Conservation (phyloP, 306 rosid species). For the Urtica urens region DNA sequence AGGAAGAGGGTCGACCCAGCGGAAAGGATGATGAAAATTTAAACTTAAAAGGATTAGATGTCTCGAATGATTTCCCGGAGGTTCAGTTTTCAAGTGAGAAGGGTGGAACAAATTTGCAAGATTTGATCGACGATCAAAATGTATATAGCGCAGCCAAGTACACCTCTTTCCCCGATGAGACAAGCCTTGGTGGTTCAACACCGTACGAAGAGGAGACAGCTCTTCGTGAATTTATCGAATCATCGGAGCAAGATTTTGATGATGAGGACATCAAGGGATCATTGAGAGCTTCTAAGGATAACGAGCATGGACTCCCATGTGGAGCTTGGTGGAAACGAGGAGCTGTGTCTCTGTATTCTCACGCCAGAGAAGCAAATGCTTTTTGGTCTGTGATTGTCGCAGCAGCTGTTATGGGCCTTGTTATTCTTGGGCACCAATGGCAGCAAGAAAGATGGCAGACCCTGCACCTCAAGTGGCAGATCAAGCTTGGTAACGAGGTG, state of each 20-base stretch:
- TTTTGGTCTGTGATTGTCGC: slow-evolving; percentile 85
- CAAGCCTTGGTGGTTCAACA: slow-evolving; percentile 27
- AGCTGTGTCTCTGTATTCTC: slow-evolving; percentile 74
- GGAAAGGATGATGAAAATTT: slow-evolving; percentile 56
- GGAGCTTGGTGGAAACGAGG: slow-evolving; percentile 98
- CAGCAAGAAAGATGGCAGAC: slow-evolving; percentile 71
- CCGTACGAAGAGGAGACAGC: slow-evolving; percentile 29
- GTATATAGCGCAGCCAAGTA: slow-evolving; percentile 37
- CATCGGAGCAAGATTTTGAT: slow-evolving; percentile 33
- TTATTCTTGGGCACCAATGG: slow-evolving; percentile 85
- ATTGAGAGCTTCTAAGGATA: slow-evolving; percentile 28
- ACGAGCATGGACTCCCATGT: slow-evolving; percentile 39
- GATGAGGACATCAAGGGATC: slow-evolving; percentile 35
- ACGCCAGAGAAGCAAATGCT: slow-evolving; percentile 80
- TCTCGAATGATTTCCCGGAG: slow-evolving; percentile 47
- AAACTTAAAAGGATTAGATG: slow-evolving; percentile 39
- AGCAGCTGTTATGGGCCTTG: slow-evolving; percentile 83
- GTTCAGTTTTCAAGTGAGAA: slow-evolving; percentile 42
- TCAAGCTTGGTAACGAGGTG: slow-evolving; percentile 45
- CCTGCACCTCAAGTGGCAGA: slow-evolving; percentile 66
- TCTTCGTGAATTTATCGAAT: slow-evolving; percentile 28
- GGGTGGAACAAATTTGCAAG: slow-evolving; percentile 44
- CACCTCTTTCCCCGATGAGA: slow-evolving; percentile 43
- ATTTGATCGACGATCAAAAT: slow-evolving; percentile 39
- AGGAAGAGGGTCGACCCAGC: slow-evolving; percentile 32